A percentile compares a stretch with the other conserved stretches of the same genome.
These are phyloP conservation scores for Colletotrichum limetticola DNA, from an alignment of 2,329 filamentous ascomycete genomes.

Conservation along the genomic window DNA sequence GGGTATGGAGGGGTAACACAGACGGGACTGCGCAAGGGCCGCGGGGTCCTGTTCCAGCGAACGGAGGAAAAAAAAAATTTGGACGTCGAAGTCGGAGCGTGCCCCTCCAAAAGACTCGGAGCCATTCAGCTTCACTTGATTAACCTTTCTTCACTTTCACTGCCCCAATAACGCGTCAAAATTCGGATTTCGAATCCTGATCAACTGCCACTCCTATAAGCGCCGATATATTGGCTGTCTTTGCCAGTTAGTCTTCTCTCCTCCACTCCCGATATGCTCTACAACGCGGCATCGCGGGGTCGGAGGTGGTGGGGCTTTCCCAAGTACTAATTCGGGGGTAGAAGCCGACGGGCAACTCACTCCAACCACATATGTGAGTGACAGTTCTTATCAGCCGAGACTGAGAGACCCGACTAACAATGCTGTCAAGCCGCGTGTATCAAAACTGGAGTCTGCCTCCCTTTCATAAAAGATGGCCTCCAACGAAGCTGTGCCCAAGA, in stretches of 20 bases:
- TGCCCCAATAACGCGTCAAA: not conserved
- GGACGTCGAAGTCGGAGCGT: slow-evolving; percentile 33
- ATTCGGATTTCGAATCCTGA: not conserved
- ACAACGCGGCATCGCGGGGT: slow-evolving; percentile 27
- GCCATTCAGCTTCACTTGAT: slow-evolving; percentile 18
- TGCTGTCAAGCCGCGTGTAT: not conserved
- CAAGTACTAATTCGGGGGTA: slow-evolving; percentile 29
- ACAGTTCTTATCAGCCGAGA: not conserved
- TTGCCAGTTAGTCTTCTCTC: slow-evolving; percentile 12
- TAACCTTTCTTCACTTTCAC: slow-evolving; percentile 10
- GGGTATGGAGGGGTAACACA: slow-evolving; percentile 30
- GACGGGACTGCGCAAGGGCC: slow-evolving; percentile 23
- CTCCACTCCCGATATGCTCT: not conserved
- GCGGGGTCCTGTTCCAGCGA: slow-evolving; percentile 26
- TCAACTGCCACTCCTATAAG: not conserved
- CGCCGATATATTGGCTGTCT: not conserved
- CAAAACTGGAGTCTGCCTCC: not conserved
- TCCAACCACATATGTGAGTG: slow-evolving; percentile 5
- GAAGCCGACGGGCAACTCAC: slow-evolving; percentile 29
- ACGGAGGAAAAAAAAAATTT: slow-evolving; percentile 28
- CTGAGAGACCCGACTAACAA: not conserved
- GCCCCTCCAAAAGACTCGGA: slow-evolving; percentile 32
- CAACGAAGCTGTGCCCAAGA: slow-evolving; percentile 62
- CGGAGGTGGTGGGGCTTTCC: slow-evolving; percentile 31
- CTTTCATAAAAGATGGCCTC: slow-evolving; percentile 48